Conservation (phyloP, 805 yeast genomes). For the Saccharomycopsis microspora region DNA sequence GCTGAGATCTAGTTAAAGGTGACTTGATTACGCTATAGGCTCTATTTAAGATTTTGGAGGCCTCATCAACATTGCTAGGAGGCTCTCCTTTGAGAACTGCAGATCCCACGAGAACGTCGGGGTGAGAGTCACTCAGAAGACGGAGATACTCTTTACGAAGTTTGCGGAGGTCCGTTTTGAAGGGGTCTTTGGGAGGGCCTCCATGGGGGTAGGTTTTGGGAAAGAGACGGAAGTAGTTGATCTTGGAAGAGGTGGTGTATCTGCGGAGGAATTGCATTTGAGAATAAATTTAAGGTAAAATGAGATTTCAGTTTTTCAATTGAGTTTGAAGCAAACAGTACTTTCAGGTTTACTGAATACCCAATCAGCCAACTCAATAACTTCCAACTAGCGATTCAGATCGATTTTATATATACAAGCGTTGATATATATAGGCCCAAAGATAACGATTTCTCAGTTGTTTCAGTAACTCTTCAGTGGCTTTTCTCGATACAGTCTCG, state of each 20-base stretch:
- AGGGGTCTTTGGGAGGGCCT: conserved; percentile 51
- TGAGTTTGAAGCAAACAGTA: too few relatives aligned
- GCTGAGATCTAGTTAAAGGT: conserved; percentile 64
- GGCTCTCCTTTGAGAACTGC: neutral
- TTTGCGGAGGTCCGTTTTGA: conserved; percentile 39
- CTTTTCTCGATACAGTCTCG: too few relatives aligned
- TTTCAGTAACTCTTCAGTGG: too few relatives aligned
- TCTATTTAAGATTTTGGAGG: conserved; percentile 50
- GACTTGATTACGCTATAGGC: conserved; percentile 65
- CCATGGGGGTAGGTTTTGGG: conserved; percentile 64
- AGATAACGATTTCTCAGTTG: too few relatives aligned
- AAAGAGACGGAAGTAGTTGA: conserved; percentile 48
- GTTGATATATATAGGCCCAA: too few relatives aligned
- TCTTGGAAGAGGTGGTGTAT: neutral
- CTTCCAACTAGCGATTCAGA: too few relatives aligned
- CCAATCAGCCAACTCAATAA: too few relatives aligned
- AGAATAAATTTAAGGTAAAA: too few relatives aligned
- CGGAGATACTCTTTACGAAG: conserved; percentile 66
- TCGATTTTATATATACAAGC: too few relatives aligned
- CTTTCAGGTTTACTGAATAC: too few relatives aligned
- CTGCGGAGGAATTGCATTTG: too few relatives aligned
- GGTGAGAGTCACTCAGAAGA: conserved; percentile 70
- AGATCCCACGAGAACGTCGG: conserved; percentile 42
- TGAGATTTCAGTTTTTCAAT: too few relatives aligned
- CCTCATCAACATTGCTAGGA: conserved; percentile 22